Conservation (phyloP, 768 basidiomycete species). For the Boletus edulis region DNA sequence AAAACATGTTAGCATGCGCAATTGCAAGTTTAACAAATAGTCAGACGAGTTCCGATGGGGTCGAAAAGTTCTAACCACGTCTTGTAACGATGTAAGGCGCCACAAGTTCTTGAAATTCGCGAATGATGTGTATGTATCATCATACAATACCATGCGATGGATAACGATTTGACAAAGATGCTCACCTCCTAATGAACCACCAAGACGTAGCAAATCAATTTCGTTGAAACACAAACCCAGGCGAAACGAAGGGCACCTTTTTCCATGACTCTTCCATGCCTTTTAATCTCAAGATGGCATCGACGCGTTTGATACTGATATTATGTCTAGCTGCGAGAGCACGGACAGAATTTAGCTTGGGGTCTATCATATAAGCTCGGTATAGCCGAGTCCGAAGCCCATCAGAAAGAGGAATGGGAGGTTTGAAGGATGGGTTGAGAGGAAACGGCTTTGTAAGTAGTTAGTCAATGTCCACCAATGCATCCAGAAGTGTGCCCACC, state of each 20-base stretch:
- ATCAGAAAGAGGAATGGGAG: conserved; percentile 75
- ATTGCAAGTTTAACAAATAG: conserved; percentile 7
- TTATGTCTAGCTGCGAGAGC: conserved; percentile 59
- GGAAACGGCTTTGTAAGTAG: conserved; percentile 67
- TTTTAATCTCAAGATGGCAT: conserved; percentile 82
- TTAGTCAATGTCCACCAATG: background rate
- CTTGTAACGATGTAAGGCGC: conserved; percentile 61
- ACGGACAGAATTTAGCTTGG: conserved; percentile 53
- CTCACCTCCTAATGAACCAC: conserved; percentile 40
- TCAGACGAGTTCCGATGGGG: conserved; percentile 57
- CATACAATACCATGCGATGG: conserved; percentile 18
- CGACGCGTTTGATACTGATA: conserved; percentile 73
- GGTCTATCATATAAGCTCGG: conserved; percentile 56
- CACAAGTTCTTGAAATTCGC: conserved; percentile 60
- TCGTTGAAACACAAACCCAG: conserved; percentile 1
- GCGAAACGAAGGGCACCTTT: conserved; percentile 51
- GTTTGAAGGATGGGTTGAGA: conserved; percentile 79
- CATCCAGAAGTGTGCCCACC: conserved; percentile 40
- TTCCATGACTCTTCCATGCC: conserved; percentile 68
- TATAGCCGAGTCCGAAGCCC: conserved; percentile 56
- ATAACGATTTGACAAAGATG: background rate
- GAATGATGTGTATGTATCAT: conserved; percentile 67
- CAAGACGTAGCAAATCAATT: conserved; percentile 7
- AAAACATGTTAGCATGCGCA: background rate
- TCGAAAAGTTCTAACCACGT: conserved; percentile 65